Percentiles rank a stretch among this genome's conserved stretches.
Conservation (phyloP, 495 filamentous ascomycete genomes). For the Parathielavia appendiculata region DNA sequence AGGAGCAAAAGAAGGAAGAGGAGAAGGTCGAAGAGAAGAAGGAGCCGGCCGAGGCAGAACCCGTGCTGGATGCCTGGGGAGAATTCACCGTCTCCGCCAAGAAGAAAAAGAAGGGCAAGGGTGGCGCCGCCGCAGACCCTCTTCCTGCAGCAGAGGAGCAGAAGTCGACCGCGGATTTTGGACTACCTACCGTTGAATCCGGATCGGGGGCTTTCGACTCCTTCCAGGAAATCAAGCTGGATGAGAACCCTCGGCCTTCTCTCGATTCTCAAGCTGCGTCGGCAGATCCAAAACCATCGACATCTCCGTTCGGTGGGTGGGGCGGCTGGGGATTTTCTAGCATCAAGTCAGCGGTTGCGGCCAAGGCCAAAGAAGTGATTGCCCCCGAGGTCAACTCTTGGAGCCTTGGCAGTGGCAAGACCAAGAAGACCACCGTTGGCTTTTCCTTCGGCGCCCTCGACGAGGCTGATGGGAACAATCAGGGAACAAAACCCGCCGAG, state of each 20-base stretch:
- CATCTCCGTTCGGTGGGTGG: slow-evolving; percentile 36
- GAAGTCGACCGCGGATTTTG: slow-evolving; percentile 20
- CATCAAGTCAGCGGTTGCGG: slow-evolving; percentile 11
- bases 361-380: slow-evolving; percentile 22
- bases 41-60: slow-evolving; percentile 18
- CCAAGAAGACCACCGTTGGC: slow-evolving; percentile 41
- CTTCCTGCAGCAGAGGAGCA: slow-evolving; percentile 19
- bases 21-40: slow-evolving; percentile 21
- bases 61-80: slow-evolving; percentile 23
- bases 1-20: slow-evolving; percentile 23
- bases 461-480: slow-evolving; percentile 27
- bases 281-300: slow-evolving; percentile 28
- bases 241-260: slow-evolving; percentile 32
- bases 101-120: slow-evolving; percentile 46
- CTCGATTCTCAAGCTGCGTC: slow-evolving; percentile 35
- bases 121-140: slow-evolving; percentile 24
- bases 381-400: slow-evolving; percentile 34
- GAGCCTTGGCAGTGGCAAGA: slow-evolving; percentile 36
- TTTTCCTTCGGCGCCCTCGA: slow-evolving; percentile 39
- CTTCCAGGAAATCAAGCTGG: slow-evolving; percentile 49
- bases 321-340: slow-evolving; percentile 22
- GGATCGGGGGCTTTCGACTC: slow-evolving; percentile 25
- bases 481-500: slow-evolving; percentile 19
- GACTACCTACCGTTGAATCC: slow-evolving; percentile 19
- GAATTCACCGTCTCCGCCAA: neutral